These are phyloP conservation scores for Xylariaceae sp. DNA, from an alignment of 2,329 filamentous ascomycete genomes.

Conservation along the genomic window DNA sequence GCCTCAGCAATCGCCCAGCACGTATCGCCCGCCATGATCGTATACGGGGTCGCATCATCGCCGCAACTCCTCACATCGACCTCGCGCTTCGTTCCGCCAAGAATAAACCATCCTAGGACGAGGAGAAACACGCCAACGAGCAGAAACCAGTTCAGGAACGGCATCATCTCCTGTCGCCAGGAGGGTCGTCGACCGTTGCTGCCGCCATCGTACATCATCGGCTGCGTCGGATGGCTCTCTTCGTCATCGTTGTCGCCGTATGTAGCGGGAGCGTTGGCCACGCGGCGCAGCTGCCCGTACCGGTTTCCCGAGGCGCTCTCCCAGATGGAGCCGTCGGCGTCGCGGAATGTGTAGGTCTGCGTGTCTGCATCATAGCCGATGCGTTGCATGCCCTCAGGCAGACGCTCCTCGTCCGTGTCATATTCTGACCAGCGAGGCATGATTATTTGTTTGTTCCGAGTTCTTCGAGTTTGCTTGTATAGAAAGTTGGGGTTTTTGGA, in stretches of 20 bases:
- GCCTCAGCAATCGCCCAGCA: conserved; percentile 49
- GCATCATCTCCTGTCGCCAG: conserved; percentile 48
- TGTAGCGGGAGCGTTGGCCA: conserved; percentile 10
- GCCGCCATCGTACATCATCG: conserved; percentile 16
- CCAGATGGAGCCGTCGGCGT: conserved; percentile 39
- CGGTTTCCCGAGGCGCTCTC: conserved; percentile 42
- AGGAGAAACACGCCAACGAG: conserved; percentile 48
- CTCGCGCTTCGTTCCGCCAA: conserved; percentile 27
- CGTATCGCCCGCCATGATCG: conserved; percentile 43
- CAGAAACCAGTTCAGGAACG: conserved; percentile 55
- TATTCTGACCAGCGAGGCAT: conserved; percentile 34
- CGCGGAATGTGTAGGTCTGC: conserved; percentile 43
- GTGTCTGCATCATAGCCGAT: conserved; percentile 48
- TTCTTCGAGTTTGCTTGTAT: too few species aligned
- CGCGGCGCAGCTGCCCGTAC: conserved; percentile 39
- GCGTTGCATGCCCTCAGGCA: conserved; percentile 45
- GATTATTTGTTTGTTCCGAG: too few species aligned
- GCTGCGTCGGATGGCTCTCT: conserved; percentile 21
- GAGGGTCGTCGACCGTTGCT: conserved; percentile 29
- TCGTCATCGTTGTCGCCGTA: conserved; percentile 23
- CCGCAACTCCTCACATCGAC: conserved; percentile 26
- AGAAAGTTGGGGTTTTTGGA: too few species aligned
- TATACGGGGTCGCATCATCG: conserved; percentile 34
- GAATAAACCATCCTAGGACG: conserved; percentile 45
- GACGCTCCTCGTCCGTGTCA: conserved; percentile 40